These are phyloP conservation scores for Erodium moschatum DNA, from an alignment of 441 rosid genomes.

Conservation along the genomic window DNA sequence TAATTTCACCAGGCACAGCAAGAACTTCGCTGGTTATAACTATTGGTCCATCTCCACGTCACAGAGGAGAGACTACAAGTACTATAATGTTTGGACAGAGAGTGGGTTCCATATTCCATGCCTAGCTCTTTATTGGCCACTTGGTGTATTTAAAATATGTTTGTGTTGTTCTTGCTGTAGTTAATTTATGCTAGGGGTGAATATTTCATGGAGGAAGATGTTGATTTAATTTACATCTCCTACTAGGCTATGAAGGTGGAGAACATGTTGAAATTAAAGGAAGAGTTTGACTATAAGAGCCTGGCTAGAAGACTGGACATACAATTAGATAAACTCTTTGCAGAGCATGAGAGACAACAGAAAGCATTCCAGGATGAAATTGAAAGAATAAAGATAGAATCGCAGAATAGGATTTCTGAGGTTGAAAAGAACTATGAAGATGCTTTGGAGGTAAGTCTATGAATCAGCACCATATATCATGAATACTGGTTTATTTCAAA, in stretches of 20 bases:
- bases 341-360: conserved; percentile 88
- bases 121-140: not conserved
- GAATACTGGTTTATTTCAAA: not conserved
- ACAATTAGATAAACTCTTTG: conserved; percentile 80
- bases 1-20: conserved; percentile 68
- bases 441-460: conserved; percentile 58
- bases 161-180: not conserved
- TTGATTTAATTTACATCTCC: conserved; percentile 1
- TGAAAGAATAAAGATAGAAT: conserved; percentile 58
- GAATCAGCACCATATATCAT: not conserved
- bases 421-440: conserved; percentile 60
- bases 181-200: not conserved
- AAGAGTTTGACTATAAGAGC: conserved; percentile 29
- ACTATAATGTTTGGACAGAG: conserved; percentile 99
- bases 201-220: not conserved
- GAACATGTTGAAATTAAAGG: conserved; percentile 96
- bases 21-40: conserved; percentile 94
- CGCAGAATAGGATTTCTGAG: conserved; percentile 56
- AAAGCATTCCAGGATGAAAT: conserved; percentile 75
- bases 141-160: not conserved
- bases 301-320: conserved; percentile 81
- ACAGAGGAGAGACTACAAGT: conserved; percentile 96
- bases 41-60: conserved; percentile 97
- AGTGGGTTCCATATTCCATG: conserved; percentile 35
- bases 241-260: conserved; percentile 97